Evolutionary conservation across 2,329 filamentous ascomycete species (phyloP).

Genomic region (Aspergillus chevalieri): DNA sequence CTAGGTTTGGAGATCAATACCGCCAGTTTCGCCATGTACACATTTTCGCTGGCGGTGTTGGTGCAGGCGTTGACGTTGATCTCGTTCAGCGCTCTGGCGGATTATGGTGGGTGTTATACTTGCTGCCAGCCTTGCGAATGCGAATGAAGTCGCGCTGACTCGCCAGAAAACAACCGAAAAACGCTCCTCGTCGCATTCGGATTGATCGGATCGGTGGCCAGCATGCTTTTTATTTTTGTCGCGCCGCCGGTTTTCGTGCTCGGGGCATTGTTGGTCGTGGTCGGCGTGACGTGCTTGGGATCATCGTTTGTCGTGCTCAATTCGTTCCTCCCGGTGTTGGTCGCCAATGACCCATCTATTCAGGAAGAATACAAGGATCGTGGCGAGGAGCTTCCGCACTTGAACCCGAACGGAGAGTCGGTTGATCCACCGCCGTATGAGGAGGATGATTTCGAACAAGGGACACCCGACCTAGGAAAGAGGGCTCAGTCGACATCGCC

Average conservation of each 20-base stretch:
- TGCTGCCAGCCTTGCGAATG: not conserved
- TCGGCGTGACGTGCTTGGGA: constrained; percentile 84
- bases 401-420: constrained; percentile 13
- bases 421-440: constrained; percentile 14
- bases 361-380: constrained; percentile 21
- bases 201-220: constrained; percentile 67
- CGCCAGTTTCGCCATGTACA: constrained; percentile 49
- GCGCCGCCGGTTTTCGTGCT: constrained; percentile 68
- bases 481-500: constrained; percentile 35
- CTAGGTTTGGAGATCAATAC: constrained; percentile 31
- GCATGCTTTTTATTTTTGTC: constrained; percentile 81
- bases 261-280: constrained; percentile 71
- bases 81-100: constrained; percentile 57
- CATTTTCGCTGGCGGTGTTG: constrained; percentile 81
- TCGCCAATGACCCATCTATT: constrained; percentile 66
- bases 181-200: constrained; percentile 74
- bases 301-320: constrained; percentile 89
- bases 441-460: constrained; percentile 16
- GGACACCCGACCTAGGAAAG: constrained; percentile 4
- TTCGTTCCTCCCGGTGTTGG: constrained; percentile 81
- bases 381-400: constrained; percentile 19
- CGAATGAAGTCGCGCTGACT: not conserved
- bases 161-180: constrained; percentile 57
- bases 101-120: constrained; percentile 56
- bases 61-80: constrained; percentile 81